A percentile compares a stretch with the other conserved stretches of the same genome.
Conservation (phyloP, 2,329 filamentous ascomycete genomes). For the Juglanconis juglandina region DNA sequence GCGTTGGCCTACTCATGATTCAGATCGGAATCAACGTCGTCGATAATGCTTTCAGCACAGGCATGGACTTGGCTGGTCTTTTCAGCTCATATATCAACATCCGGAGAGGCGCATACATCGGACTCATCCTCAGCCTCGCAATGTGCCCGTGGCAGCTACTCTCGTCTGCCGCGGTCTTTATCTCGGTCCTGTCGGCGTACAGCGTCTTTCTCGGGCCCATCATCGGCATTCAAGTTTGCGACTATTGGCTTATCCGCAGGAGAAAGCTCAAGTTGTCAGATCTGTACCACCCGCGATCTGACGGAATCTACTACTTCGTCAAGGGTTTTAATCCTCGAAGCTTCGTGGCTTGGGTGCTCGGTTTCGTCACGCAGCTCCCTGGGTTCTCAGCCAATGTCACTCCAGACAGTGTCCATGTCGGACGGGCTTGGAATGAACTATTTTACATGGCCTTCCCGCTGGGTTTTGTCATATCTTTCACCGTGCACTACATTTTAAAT, state of each 20-base stretch:
- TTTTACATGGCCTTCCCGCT: conserved; percentile 15
- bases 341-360: conserved; percentile 17
- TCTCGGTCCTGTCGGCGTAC: conserved; percentile 42
- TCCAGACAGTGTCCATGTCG: conserved; percentile 5
- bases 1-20: conserved; percentile 39
- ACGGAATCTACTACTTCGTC: conserved; percentile 16
- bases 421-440: conserved; percentile 7
- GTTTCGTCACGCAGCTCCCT: conserved; percentile 12
- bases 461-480: conserved; percentile 15
- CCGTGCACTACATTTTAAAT: conserved; percentile 7
- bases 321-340: conserved; percentile 16
- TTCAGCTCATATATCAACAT: conserved; percentile 55
- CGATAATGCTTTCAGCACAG: conserved; percentile 46
- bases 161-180: conserved; percentile 41
- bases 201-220: conserved; percentile 18
- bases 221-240: conserved; percentile 16
- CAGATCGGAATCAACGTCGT: conserved; percentile 44
- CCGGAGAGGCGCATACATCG: conserved; percentile 40
- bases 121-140: background rate
- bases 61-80: conserved; percentile 53
- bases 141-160: conserved; percentile 47
- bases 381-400: conserved; percentile 15
- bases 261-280: conserved; percentile 23
- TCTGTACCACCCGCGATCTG: conserved; percentile 14
- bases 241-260: conserved; percentile 16